Conservation (phyloP, 2,329 filamentous ascomycete genomes). For the Venturia effusa region DNA sequence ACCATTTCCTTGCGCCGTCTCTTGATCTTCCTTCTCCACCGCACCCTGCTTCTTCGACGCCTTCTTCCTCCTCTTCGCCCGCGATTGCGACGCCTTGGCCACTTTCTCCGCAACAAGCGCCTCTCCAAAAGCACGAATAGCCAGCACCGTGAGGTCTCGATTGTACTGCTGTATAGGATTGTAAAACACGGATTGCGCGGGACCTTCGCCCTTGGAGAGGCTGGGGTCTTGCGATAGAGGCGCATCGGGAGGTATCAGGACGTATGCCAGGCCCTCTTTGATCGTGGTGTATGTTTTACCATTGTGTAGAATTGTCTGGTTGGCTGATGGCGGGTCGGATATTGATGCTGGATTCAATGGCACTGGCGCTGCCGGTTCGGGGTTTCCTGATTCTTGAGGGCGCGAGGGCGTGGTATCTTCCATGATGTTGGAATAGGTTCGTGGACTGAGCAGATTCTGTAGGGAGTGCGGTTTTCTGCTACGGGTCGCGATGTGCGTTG, state of each 20-base stretch:
- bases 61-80: slow-evolving; percentile 21
- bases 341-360: background rate
- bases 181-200: slow-evolving; percentile 77
- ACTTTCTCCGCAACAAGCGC: slow-evolving; percentile 35
- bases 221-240: slow-evolving; percentile 38
- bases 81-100: slow-evolving; percentile 23
- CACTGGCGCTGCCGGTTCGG: background rate
- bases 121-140: slow-evolving; percentile 80
- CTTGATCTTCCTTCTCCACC: background rate
- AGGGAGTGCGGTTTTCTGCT: background rate
- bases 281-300: slow-evolving; percentile 48
- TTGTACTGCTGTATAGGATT: slow-evolving; percentile 99
- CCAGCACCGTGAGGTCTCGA: slow-evolving; percentile 83
- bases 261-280: slow-evolving; percentile 57
- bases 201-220: slow-evolving; percentile 31
- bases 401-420: background rate
- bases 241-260: slow-evolving; percentile 48
- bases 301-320: slow-evolving; percentile 28
- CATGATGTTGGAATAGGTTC: background rate
- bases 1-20: background rate
- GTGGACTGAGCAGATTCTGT: background rate
- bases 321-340: slow-evolving; percentile 3
- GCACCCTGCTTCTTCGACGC: slow-evolving; percentile 17
- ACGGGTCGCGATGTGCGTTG: background rate
- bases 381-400: background rate